A percentile compares a stretch with the other conserved stretches of the same genome.
Evolutionary conservation across 2,329 filamentous ascomycete species (phyloP).

Genomic region (Dryadomyces sulphureus): DNA sequence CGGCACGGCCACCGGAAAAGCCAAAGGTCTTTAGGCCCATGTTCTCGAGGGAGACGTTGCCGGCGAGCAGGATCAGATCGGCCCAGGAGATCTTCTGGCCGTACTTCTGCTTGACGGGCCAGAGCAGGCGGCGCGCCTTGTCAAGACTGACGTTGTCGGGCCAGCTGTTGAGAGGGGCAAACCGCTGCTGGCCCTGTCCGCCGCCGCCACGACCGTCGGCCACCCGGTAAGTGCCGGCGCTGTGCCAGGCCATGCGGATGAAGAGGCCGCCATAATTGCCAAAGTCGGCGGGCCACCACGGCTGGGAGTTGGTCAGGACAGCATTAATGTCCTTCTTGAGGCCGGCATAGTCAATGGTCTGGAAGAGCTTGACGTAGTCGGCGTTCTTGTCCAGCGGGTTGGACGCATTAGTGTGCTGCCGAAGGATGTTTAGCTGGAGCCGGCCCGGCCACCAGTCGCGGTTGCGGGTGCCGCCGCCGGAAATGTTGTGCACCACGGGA

Average conservation of each 20-base stretch:
- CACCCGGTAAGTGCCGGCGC: conserved; percentile 63
- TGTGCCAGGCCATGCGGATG: conserved; percentile 71
- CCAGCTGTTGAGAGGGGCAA: conserved; percentile 71
- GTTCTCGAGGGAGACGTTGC: conserved; percentile 63
- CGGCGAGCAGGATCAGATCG: conserved; percentile 55
- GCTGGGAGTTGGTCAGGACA: conserved; percentile 65
- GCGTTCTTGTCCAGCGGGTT: conserved; percentile 54
- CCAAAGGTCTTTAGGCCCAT: conserved; percentile 64
- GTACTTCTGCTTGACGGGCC: conserved; percentile 77
- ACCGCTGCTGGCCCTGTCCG: conserved; percentile 62
- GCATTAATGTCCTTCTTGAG: conserved; percentile 60
- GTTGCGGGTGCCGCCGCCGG: conserved; percentile 52
- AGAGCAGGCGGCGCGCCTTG: conserved; percentile 66
- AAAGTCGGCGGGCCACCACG: conserved; percentile 72
- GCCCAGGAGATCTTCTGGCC: conserved; percentile 73
- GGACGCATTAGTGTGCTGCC: conserved; percentile 48
- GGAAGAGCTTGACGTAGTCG: conserved; percentile 60
- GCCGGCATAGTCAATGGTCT: conserved; percentile 52
- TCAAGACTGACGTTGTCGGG: conserved; percentile 66
- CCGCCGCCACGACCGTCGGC: conserved; percentile 61
- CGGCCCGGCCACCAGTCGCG: conserved; percentile 61
- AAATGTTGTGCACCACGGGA: conserved; percentile 13
- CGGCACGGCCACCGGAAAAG: conserved; percentile 56
- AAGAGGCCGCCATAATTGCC: conserved; percentile 72
- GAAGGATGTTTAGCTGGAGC: conserved; percentile 55